phyloP scores from a whole-genome alignment of 768 basidiomycete species.

The Boletus rubroflammeus region DNA sequence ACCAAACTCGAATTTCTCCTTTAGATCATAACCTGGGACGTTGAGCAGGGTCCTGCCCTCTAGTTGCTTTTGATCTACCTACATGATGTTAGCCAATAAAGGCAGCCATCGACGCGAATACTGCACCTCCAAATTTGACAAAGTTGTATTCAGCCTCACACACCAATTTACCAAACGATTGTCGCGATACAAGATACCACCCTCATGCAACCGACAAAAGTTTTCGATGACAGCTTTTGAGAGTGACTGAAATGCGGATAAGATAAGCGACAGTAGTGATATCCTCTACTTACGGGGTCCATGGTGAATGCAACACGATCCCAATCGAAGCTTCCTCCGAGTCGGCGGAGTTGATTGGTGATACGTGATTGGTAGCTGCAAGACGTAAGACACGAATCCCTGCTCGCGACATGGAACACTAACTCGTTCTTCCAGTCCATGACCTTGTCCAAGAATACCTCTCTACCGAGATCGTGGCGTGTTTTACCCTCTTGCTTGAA shows the following conservation, averaged over 20 bases:
- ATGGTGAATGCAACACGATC: conserved; percentile 92
- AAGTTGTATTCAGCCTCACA: conserved; percentile 88
- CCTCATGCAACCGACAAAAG: conserved; percentile 88
- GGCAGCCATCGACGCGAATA: background rate
- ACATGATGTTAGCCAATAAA: background rate
- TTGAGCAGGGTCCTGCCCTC: conserved; percentile 79
- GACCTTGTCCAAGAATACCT: conserved; percentile 85
- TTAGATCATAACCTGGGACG: conserved; percentile 93
- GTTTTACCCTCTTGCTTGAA: conserved; percentile 80
- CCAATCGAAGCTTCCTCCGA: conserved; percentile 97
- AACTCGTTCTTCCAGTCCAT: conserved; percentile 98
- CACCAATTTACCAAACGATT: conserved; percentile 99
- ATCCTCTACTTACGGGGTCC: conserved; percentile 59
- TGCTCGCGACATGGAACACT: conserved; percentile 28
- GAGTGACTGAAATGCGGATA: conserved; percentile 43
- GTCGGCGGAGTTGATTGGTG: conserved; percentile 79
- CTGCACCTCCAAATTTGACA: conserved; percentile 94
- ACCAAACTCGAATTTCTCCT: conserved; percentile 96
- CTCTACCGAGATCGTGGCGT: conserved; percentile 92
- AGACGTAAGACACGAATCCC: background rate
- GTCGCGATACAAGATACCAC: conserved; percentile 89
- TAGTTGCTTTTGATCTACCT: conserved; percentile 93
- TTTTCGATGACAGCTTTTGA: conserved; percentile 88
- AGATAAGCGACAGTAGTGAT: background rate
- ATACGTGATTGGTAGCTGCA: conserved; percentile 89